These are phyloP conservation scores for Xylariaceae sp. DNA, from an alignment of 2,329 filamentous ascomycete species.

Conservation along the genomic window DNA sequence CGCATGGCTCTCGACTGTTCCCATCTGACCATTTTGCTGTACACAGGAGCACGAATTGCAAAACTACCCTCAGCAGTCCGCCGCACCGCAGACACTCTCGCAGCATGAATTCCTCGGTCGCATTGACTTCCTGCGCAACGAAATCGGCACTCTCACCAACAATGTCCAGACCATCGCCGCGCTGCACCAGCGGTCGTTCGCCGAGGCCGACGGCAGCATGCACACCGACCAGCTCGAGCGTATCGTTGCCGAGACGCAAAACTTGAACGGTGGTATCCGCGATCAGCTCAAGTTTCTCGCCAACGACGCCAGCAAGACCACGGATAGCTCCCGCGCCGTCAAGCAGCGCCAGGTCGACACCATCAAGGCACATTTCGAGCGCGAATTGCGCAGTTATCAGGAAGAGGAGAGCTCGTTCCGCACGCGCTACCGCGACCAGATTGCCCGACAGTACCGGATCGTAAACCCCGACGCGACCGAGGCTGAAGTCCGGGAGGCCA, in stretches of 20 bases:
- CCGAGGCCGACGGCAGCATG: conserved; percentile 53
- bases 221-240: conserved; percentile 57
- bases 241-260: conserved; percentile 63
- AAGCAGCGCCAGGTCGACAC: conserved; percentile 66
- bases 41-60: conserved; percentile 47
- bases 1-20: neutral
- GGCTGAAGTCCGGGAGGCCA: conserved; percentile 62
- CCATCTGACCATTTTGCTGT: conserved; percentile 6
- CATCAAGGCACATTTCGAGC: conserved; percentile 67
- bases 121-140: conserved; percentile 59
- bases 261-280: conserved; percentile 69
- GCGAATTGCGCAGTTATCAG: conserved; percentile 64
- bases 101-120: conserved; percentile 64
- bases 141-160: conserved; percentile 61
- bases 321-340: conserved; percentile 53
- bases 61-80: conserved; percentile 37
- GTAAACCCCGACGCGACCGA: conserved; percentile 77
- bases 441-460: conserved; percentile 73
- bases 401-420: conserved; percentile 66
- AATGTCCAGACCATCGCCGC: conserved; percentile 63
- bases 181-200: conserved; percentile 66
- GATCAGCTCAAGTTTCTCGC: conserved; percentile 74
- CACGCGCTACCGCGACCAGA: conserved; percentile 68
- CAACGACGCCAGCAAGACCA: conserved; percentile 60
- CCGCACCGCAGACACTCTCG: conserved; percentile 40